Evolutionary conservation across 441 rosid genomes (phyloP).

Genomic region (Erysimum pusillum): DNA sequence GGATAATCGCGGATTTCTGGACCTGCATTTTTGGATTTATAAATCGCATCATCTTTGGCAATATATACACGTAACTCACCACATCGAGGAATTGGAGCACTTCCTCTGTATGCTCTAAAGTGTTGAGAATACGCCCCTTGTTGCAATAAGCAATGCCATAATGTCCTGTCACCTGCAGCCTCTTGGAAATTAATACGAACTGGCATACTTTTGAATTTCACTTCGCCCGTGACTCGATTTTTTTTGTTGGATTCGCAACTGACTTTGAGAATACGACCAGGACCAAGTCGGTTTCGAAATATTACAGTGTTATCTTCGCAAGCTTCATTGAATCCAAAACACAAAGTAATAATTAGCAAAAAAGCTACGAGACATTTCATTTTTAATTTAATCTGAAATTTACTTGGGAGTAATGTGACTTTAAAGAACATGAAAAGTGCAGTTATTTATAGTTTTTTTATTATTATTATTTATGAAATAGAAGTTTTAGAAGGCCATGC

Average conservation of each 20-base stretch:
- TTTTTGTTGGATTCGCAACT: neutral
- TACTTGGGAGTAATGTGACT: neutral
- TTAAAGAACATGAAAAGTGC: neutral
- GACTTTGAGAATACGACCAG: conserved; percentile 7
- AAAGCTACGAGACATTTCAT: neutral
- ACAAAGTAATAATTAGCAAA: neutral
- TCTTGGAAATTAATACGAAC: neutral
- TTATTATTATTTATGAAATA: neutral
- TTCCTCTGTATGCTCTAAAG: conserved; percentile 2
- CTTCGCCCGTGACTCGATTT: neutral
- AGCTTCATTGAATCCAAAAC: conserved; percentile 6
- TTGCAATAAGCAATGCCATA: neutral
- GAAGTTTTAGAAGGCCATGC: neutral
- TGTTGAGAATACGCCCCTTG: neutral
- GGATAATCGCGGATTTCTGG: neutral
- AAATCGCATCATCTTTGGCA: conserved; percentile 23
- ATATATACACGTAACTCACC: conserved; percentile 10
- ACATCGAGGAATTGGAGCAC: neutral
- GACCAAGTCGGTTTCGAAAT: neutral
- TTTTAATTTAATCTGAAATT: neutral
- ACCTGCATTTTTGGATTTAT: conserved; percentile 6
- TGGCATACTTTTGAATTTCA: neutral
- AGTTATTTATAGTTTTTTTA: neutral
- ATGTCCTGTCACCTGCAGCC: neutral
- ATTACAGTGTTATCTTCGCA: neutral